Evolutionary conservation across 2,329 filamentous ascomycete species (phyloP).

Genomic region (Colletotrichum chlorophyti): DNA sequence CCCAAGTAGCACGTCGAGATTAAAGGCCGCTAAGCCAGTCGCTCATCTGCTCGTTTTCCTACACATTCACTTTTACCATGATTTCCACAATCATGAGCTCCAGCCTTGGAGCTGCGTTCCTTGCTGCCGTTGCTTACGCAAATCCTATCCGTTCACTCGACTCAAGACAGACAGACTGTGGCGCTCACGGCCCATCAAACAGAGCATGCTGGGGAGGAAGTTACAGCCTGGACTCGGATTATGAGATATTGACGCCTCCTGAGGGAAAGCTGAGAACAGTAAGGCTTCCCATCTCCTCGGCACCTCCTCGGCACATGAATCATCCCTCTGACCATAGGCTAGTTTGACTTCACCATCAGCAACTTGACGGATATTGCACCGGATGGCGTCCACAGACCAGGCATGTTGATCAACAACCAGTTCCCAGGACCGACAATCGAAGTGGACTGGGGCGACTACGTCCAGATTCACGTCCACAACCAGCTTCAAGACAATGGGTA

Average conservation of each 20-base stretch:
- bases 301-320: too few relatives aligned
- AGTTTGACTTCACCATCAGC: slow-evolving; percentile 38
- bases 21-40: slow-evolving; percentile 10
- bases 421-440: slow-evolving; percentile 59
- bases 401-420: slow-evolving; percentile 55
- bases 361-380: slow-evolving; percentile 31
- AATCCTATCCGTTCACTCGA: slow-evolving; percentile 18
- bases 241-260: slow-evolving; percentile 34
- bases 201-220: slow-evolving; percentile 40
- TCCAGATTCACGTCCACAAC: slow-evolving; percentile 67
- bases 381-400: slow-evolving; percentile 33
- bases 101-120: slow-evolving; percentile 15
- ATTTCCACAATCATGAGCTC: slow-evolving; percentile 1
- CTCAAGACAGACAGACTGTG: slow-evolving; percentile 30
- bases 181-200: slow-evolving; percentile 37
- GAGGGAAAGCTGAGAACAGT: slow-evolving; percentile 34
- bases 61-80: slow-evolving; percentile 1
- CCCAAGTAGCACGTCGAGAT: not conserved
- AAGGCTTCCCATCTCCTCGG: not conserved
- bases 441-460: slow-evolving; percentile 50
- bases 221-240: slow-evolving; percentile 40
- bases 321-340: not conserved
- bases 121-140: slow-evolving; percentile 11
- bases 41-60: slow-evolving; percentile 13
- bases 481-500: slow-evolving; percentile 51